phyloP scores from a whole-genome alignment of 805 yeast genomes.

The Scheffersomyces amazonensis region DNA sequence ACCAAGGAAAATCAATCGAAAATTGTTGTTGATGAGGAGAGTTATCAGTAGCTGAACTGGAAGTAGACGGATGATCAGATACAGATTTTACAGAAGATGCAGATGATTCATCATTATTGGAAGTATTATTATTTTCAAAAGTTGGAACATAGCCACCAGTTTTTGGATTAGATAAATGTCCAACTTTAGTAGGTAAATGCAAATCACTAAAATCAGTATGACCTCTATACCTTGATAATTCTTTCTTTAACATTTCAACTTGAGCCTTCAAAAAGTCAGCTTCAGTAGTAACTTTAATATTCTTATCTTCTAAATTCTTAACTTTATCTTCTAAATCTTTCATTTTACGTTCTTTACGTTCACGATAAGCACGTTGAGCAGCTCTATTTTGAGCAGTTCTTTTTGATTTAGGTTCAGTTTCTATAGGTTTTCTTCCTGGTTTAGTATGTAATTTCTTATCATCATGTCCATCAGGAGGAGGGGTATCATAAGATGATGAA shows the following conservation, averaged over 20 bases:
- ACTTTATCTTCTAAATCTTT: slow-evolving; percentile 83
- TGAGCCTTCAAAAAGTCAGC: slow-evolving; percentile 72
- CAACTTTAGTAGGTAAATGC: slow-evolving; percentile 28
- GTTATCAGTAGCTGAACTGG: slow-evolving; percentile 1
- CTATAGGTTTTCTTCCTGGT: slow-evolving; percentile 81
- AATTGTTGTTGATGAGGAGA: slow-evolving; percentile 17
- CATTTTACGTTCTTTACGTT: slow-evolving; percentile 86
- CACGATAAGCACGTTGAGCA: slow-evolving; percentile 97
- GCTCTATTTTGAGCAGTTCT: slow-evolving; percentile 97
- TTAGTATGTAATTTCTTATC: slow-evolving; percentile 43
- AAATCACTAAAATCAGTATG: slow-evolving; percentile 24
- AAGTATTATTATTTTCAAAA: slow-evolving; percentile 5
- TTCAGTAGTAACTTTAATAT: slow-evolving; percentile 66
- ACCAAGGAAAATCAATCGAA: slow-evolving; percentile 58
- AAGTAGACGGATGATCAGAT: slow-evolving; percentile 3
- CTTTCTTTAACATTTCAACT: slow-evolving; percentile 69
- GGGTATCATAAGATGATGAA: slow-evolving; percentile 3
- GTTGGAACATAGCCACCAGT: slow-evolving; percentile 15
- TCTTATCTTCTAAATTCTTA: slow-evolving; percentile 64
- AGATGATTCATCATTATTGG: slow-evolving; percentile 1
- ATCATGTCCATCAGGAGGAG: slow-evolving; percentile 21
- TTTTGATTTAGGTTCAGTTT: slow-evolving; percentile 79
- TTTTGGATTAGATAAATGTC: slow-evolving; percentile 20
- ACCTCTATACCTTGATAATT: slow-evolving; percentile 60
- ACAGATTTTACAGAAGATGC: slow-evolving; percentile 1